phyloP scores from a whole-genome alignment of 345 rosid genomes.

The Murraya paniculata region DNA sequence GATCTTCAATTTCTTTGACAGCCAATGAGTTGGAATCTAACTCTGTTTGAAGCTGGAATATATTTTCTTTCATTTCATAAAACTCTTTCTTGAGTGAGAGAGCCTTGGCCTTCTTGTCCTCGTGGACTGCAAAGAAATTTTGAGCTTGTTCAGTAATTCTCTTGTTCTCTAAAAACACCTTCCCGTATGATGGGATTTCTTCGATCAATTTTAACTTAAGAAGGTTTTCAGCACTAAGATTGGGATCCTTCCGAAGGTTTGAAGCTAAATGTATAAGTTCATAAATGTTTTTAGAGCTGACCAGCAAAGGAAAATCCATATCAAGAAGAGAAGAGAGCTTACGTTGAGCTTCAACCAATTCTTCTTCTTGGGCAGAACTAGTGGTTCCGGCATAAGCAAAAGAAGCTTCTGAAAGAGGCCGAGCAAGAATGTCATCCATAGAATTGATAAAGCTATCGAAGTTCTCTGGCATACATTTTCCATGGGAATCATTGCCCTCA shows the following conservation, averaged over 20 bases:
- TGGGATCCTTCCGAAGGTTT: constrained; percentile 50
- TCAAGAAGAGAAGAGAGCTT: constrained; percentile 56
- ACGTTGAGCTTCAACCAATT: constrained; percentile 48
- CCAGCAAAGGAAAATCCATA: constrained; percentile 54
- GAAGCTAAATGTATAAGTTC: constrained; percentile 47
- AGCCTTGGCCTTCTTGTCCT: constrained; percentile 52
- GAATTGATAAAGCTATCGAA: constrained; percentile 64
- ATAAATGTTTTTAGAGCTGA: constrained; percentile 39
- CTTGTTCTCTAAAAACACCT: constrained; percentile 54
- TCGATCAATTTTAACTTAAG: constrained; percentile 62
- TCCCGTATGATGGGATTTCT: constrained; percentile 58
- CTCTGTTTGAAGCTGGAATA: constrained; percentile 43
- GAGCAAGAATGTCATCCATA: constrained; percentile 53
- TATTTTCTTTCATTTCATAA: constrained; percentile 49
- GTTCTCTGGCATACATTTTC: constrained; percentile 45
- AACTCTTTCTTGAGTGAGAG: constrained; percentile 57
- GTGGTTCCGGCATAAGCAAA: constrained; percentile 1
- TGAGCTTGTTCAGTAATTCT: constrained; percentile 37
- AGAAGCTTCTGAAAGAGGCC: constrained; percentile 32
- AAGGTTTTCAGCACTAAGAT: constrained; percentile 54
- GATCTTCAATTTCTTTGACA: constrained; percentile 51
- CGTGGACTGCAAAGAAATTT: constrained; percentile 42
- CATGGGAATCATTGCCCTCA: constrained; percentile 21
- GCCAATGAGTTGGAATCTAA: constrained; percentile 37
- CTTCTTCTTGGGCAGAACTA: constrained; percentile 31